Evolutionary conservation across 2,329 filamentous ascomycete genomes (phyloP).

Genomic region (Trichoderma afroharzianum): DNA sequence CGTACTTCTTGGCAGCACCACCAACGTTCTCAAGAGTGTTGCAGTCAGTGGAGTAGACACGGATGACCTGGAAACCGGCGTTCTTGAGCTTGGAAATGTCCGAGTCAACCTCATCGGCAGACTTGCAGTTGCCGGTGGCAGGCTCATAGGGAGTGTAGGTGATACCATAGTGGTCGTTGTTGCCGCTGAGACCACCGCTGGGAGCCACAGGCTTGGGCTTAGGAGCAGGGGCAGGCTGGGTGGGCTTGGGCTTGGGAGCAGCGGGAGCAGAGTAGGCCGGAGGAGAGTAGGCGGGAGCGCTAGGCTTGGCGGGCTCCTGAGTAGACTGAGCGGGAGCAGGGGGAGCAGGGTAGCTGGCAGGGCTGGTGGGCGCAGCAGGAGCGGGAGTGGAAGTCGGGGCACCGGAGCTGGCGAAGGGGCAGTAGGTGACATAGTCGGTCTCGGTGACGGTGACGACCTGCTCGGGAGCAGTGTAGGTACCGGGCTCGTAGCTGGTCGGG

Average conservation of each 20-base stretch:
- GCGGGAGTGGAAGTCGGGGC: constrained; percentile 31
- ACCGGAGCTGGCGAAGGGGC: constrained; percentile 58
- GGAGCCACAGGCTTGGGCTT: constrained; percentile 24
- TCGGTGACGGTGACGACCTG: constrained; percentile 65
- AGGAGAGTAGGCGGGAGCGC: background rate
- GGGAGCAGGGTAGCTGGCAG: constrained; percentile 10
- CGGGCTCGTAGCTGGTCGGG: constrained; percentile 61
- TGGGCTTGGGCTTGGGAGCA: constrained; percentile 10
- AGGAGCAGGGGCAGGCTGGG: constrained; percentile 10
- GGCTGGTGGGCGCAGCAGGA: constrained; percentile 19
- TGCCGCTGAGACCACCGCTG: constrained; percentile 35
- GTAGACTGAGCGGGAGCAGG: background rate
- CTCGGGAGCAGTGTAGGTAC: constrained; percentile 69
- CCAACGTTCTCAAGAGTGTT: constrained; percentile 73
- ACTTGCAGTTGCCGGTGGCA: constrained; percentile 61
- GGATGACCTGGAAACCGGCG: constrained; percentile 67
- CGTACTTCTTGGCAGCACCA: constrained; percentile 59
- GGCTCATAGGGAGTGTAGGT: constrained; percentile 74
- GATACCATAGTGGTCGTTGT: constrained; percentile 64
- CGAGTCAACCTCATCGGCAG: constrained; percentile 48
- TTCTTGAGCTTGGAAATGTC: constrained; percentile 61
- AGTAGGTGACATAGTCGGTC: constrained; percentile 66
- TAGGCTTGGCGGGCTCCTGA: background rate
- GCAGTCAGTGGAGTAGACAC: constrained; percentile 93
- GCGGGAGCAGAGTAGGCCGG: constrained; percentile 10